A percentile compares a stretch with the other conserved stretches of the same genome.
phyloP scores from a whole-genome alignment of 192 early-diverging fungal species.

The Umbelopsis isabellina region DNA sequence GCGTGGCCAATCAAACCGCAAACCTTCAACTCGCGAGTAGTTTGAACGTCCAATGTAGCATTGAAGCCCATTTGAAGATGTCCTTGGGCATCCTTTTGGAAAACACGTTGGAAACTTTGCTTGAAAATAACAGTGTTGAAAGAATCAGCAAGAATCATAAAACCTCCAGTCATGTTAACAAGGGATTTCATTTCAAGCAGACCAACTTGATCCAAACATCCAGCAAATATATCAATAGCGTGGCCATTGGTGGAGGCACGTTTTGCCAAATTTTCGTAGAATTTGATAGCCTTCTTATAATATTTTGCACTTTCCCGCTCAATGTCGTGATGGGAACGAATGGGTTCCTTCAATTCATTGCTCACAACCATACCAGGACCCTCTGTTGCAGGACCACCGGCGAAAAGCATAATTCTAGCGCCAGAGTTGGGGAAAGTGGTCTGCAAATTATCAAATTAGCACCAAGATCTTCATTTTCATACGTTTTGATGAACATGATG shows the following conservation, averaged over 20 bases:
- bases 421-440: slow-evolving; percentile 91
- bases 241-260: slow-evolving; percentile 88
- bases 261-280: slow-evolving; percentile 88
- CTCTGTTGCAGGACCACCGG: slow-evolving; percentile 90
- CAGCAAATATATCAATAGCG: slow-evolving; percentile 95
- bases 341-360: slow-evolving; percentile 87
- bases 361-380: slow-evolving; percentile 97
- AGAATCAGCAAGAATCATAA: slow-evolving; percentile 94
- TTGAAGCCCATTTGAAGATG: slow-evolving; percentile 97
- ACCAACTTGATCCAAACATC: slow-evolving; percentile 97
- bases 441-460: slow-evolving; percentile 32
- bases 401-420: slow-evolving; percentile 90
- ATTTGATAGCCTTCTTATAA: slow-evolving; percentile 94
- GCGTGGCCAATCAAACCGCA: slow-evolving; percentile 98
- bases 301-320: slow-evolving; percentile 94
- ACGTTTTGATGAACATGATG: not conserved
- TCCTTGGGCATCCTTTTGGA: slow-evolving; percentile 89
- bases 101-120: slow-evolving; percentile 94
- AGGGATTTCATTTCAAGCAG: slow-evolving; percentile 95
- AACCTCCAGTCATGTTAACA: slow-evolving; percentile 86
- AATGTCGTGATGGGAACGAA: slow-evolving; percentile 98
- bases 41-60: slow-evolving; percentile 95
- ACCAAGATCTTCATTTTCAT: not conserved
- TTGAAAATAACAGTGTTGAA: slow-evolving; percentile 97
- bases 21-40: slow-evolving; percentile 92